These are phyloP conservation scores for Arabidopsis lyrata DNA, from an alignment of 441 rosid genomes.

Conservation along the genomic window DNA sequence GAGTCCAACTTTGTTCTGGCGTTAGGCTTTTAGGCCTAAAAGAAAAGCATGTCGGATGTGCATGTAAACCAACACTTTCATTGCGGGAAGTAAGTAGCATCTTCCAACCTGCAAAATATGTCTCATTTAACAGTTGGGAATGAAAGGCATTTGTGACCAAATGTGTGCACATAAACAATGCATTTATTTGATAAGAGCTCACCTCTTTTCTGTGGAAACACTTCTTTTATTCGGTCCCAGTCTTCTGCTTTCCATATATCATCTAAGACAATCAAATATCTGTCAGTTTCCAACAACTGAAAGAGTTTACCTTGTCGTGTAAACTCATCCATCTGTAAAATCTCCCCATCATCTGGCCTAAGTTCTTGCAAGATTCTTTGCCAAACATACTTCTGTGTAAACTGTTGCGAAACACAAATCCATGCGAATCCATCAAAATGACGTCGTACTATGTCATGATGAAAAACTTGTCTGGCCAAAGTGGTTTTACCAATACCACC, in stretches of 20 bases:
- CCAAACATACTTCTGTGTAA: neutral
- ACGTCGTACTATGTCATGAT: neutral
- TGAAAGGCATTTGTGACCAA: neutral
- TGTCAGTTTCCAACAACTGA: neutral
- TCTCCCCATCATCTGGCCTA: neutral
- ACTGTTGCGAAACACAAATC: slow-evolving; percentile 1
- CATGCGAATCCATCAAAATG: neutral
- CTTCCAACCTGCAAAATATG: neutral
- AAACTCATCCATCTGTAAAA: neutral
- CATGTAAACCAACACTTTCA: neutral
- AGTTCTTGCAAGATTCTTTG: neutral
- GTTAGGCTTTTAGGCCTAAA: neutral
- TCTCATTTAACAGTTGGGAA: neutral
- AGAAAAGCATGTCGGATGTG: neutral
- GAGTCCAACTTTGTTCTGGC: neutral
- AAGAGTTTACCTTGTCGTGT: neutral
- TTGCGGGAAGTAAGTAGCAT: neutral
- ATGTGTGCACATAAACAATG: neutral
- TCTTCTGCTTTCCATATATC: neutral
- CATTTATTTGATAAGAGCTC: neutral
- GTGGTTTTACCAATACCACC: slow-evolving; percentile 3
- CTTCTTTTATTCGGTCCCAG: neutral
- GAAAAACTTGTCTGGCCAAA: neutral
- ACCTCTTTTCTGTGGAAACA: neutral
- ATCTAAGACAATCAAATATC: neutral